Evolutionary conservation across 1,284 basidiomycete genomes (phyloP).

Genomic region (Cyathus olla): DNA sequence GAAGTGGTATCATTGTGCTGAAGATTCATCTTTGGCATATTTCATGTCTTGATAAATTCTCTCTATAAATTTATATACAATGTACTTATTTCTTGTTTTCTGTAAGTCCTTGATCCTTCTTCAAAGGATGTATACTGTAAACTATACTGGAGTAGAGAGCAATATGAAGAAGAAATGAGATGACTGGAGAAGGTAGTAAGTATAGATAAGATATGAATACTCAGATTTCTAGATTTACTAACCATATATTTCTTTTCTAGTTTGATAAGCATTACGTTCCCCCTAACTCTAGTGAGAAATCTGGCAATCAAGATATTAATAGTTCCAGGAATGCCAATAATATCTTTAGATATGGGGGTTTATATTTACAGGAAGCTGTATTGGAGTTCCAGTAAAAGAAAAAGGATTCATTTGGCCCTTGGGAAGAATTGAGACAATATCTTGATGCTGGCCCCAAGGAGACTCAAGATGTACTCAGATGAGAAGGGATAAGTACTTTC

Average conservation of each 20-base stretch:
- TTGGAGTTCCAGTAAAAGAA: conserved; percentile 6
- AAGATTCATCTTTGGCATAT: too few relatives aligned
- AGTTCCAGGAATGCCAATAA: neutral
- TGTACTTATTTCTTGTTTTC: too few relatives aligned
- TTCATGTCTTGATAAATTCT: too few relatives aligned
- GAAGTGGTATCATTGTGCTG: too few relatives aligned
- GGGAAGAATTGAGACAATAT: conserved; percentile 10
- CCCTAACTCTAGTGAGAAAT: neutral
- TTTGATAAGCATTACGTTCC: neutral
- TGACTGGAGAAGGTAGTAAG: neutral
- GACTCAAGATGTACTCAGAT: conserved; percentile 2
- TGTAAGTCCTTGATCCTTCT: too few relatives aligned
- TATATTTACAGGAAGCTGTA: conserved; percentile 10
- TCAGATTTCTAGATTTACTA: neutral
- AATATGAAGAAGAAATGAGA: neutral
- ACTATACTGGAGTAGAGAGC: too few relatives aligned
- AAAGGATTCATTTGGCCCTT: conserved; percentile 2
- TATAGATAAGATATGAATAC: neutral
- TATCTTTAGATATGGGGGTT: conserved; percentile 4
- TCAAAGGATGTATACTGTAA: too few relatives aligned
- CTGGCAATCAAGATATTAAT: neutral
- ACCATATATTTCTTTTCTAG: neutral
- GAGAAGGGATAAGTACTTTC: conserved; percentile 13
- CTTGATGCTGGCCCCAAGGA: conserved; percentile 3
- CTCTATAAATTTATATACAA: too few relatives aligned